phyloP scores from a whole-genome alignment of 1,284 basidiomycete genomes.

The Rhodotorula sp. region DNA sequence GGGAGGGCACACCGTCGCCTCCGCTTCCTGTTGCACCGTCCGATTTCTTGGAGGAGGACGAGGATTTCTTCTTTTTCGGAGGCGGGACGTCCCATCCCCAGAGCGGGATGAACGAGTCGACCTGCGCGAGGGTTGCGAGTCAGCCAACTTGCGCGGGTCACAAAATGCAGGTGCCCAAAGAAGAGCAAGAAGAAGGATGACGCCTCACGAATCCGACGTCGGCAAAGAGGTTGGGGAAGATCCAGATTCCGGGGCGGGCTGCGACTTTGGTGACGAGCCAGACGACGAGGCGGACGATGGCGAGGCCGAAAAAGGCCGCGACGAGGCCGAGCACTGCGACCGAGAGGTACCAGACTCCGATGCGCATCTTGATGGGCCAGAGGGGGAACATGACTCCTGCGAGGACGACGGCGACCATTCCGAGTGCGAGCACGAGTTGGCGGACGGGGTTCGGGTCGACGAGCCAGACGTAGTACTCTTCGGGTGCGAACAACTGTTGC shows the following conservation, averaged over 20 bases:
- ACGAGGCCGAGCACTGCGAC: constrained; percentile 84
- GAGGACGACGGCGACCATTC: constrained; percentile 91
- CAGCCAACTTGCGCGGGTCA: neutral
- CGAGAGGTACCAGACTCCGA: constrained; percentile 94
- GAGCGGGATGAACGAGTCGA: constrained; percentile 94
- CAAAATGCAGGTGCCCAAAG: neutral
- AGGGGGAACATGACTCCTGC: constrained; percentile 99
- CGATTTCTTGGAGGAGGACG: no score
- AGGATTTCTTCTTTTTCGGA: constrained; percentile 48
- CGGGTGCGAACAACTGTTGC: constrained; percentile 71
- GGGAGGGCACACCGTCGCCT: constrained; percentile 17
- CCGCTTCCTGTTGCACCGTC: constrained; percentile 40
- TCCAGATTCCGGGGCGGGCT: constrained; percentile 91
- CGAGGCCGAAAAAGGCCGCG: constrained; percentile 85
- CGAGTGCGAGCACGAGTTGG: constrained; percentile 85
- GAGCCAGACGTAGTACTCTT: constrained; percentile 93
- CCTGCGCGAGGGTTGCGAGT: constrained; percentile 53
- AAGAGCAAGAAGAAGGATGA: constrained; percentile 9
- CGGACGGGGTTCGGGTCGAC: constrained; percentile 70
- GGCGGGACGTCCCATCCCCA: constrained; percentile 94
- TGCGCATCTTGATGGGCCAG: constrained; percentile 89
- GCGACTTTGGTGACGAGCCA: constrained; percentile 88
- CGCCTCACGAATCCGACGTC: constrained; percentile 94
- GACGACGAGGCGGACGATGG: constrained; percentile 87
- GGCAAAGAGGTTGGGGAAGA: constrained; percentile 97